phyloP scores from a whole-genome alignment of 2,329 filamentous ascomycete genomes.

The Penicillium frequentans region DNA sequence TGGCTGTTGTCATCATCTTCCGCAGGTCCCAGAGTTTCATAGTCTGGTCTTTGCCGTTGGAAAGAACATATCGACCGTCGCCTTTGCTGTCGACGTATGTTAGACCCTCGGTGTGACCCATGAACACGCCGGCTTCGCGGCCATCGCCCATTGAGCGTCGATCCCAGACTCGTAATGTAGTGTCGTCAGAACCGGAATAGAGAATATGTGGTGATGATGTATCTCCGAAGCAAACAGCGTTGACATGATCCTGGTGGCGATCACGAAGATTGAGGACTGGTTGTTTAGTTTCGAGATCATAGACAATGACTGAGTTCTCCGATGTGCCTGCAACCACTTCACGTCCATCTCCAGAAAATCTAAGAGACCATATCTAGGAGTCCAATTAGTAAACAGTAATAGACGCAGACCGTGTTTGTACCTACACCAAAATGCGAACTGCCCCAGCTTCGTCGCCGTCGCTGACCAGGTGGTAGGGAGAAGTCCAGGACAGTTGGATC shows the following conservation, averaged over 20 bases:
- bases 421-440: conserved; percentile 47
- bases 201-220: conserved; percentile 85
- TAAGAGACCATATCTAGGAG: conserved; percentile 75
- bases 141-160: conserved; percentile 67
- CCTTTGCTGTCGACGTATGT: conserved; percentile 78
- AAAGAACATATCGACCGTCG: conserved; percentile 84
- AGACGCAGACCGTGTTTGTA: neutral
- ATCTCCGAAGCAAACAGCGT: conserved; percentile 95
- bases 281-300: conserved; percentile 80
- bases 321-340: conserved; percentile 90
- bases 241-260: conserved; percentile 82
- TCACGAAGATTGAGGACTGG: conserved; percentile 74
- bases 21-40: conserved; percentile 97
- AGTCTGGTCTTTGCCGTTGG: conserved; percentile 92
- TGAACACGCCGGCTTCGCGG: conserved; percentile 63
- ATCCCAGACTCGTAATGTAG: conserved; percentile 95
- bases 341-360: conserved; percentile 87
- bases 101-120: conserved; percentile 65
- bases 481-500: conserved; percentile 82
- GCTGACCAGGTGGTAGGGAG: conserved; percentile 49
- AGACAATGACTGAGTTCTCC: conserved; percentile 77
- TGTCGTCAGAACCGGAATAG: conserved; percentile 94
- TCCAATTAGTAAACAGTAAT: neutral
- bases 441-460: conserved; percentile 34
- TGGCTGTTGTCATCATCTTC: conserved; percentile 76